These are phyloP conservation scores for Pythium brachiatum DNA, from an alignment of 352 stramenopile genomes.

Conservation along the genomic window DNA sequence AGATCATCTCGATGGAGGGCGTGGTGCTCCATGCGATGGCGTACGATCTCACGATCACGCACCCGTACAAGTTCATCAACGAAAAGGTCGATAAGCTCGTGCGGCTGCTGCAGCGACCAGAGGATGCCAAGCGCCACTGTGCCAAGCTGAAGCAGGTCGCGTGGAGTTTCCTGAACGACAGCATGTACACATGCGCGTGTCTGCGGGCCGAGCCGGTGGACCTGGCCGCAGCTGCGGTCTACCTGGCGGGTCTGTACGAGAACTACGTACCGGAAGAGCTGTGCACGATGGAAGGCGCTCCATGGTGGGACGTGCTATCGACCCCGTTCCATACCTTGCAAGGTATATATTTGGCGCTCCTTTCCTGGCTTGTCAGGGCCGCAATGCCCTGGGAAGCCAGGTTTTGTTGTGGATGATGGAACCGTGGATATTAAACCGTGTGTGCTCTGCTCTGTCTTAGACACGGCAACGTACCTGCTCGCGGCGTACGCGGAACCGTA, in stretches of 20 bases:
- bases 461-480: slow-evolving; percentile 76
- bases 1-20: slow-evolving; percentile 85
- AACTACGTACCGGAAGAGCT: slow-evolving; percentile 67
- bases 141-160: slow-evolving; percentile 84
- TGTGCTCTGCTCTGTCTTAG: slow-evolving; percentile 59
- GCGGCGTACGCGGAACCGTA: slow-evolving; percentile 76
- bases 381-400: background rate
- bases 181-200: slow-evolving; percentile 81
- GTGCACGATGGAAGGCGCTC: slow-evolving; percentile 47
- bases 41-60: slow-evolving; percentile 82
- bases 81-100: slow-evolving; percentile 86
- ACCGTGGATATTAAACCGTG: slow-evolving; percentile 60
- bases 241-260: slow-evolving; percentile 82
- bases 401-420: slow-evolving; percentile 30
- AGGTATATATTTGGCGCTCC: slow-evolving; percentile 61
- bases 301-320: slow-evolving; percentile 71
- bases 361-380: slow-evolving; percentile 2
- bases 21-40: slow-evolving; percentile 76
- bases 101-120: slow-evolving; percentile 51
- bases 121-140: slow-evolving; percentile 54
- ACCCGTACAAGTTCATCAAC: slow-evolving; percentile 88
- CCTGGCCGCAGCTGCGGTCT: slow-evolving; percentile 76
- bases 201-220: slow-evolving; percentile 67
- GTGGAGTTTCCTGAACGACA: slow-evolving; percentile 90
- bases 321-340: slow-evolving; percentile 73